Evolutionary conservation across 352 stramenopile genomes (phyloP).

Genomic region (Pythium apleroticum): DNA sequence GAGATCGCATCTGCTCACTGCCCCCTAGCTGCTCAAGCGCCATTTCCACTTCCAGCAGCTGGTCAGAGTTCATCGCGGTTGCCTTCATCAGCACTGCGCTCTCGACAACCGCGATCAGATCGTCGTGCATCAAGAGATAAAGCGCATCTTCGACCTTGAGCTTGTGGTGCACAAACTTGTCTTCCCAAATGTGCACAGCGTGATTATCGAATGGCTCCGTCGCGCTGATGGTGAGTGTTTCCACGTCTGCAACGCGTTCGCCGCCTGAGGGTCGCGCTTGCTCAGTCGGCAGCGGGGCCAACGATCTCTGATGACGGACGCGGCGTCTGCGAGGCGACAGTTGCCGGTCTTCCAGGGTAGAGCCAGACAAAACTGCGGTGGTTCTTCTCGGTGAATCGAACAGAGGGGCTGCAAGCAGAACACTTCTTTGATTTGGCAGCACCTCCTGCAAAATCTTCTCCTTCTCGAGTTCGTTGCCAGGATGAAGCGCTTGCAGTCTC

Average conservation of each 20-base stretch:
- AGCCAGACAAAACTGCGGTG: neutral
- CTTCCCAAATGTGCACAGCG: constrained; percentile 47
- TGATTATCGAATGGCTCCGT: constrained; percentile 18
- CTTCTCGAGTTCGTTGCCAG: constrained; percentile 1
- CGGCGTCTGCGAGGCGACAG: neutral
- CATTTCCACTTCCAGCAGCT: constrained; percentile 64
- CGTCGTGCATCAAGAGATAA: constrained; percentile 43
- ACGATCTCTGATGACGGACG: neutral
- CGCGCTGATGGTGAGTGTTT: neutral
- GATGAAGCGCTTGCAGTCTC: constrained; percentile 11
- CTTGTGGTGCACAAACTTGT: constrained; percentile 44
- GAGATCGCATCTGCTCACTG: neutral
- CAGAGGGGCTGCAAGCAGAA: constrained; percentile 12
- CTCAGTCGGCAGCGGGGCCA: neutral
- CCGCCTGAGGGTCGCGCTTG: neutral
- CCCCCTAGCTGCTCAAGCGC: constrained; percentile 28
- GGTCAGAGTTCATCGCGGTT: constrained; percentile 34
- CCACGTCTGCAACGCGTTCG: neutral
- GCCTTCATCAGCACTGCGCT: constrained; percentile 40
- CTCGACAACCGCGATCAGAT: constrained; percentile 44
- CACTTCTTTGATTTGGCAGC: constrained; percentile 22
- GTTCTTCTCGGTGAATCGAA: constrained; percentile 1
- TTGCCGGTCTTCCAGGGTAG: neutral
- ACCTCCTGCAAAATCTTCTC: constrained; percentile 22
- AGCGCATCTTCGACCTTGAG: constrained; percentile 44